phyloP scores from a whole-genome alignment of 768 basidiomycete species.

The Panellus pusillus region DNA sequence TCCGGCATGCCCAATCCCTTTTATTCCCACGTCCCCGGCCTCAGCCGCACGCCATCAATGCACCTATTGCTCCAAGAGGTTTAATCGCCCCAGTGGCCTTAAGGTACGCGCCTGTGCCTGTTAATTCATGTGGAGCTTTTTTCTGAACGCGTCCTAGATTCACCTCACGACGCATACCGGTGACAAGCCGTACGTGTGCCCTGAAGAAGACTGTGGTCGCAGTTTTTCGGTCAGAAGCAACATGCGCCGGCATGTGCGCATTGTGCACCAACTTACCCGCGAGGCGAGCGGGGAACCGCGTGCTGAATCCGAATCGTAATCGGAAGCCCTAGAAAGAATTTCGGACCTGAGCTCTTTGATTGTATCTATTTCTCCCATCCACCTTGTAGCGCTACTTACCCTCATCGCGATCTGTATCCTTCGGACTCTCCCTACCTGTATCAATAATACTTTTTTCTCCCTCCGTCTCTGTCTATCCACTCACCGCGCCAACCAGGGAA shows the following conservation, averaged over 20 bases:
- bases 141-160: constrained; percentile 61
- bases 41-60: constrained; percentile 48
- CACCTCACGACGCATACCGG: constrained; percentile 63
- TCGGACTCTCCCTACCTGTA: constrained; percentile 12
- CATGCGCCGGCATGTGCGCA: constrained; percentile 65
- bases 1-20: constrained; percentile 10
- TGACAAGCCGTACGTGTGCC: constrained; percentile 61
- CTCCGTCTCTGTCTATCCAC: neutral
- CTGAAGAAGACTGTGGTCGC: constrained; percentile 63
- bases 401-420: constrained; percentile 10
- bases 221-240: constrained; percentile 69
- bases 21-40: constrained; percentile 23
- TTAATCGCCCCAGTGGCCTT: constrained; percentile 60
- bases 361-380: constrained; percentile 21
- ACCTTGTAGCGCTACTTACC: constrained; percentile 19
- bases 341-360: constrained; percentile 11
- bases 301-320: constrained; percentile 20
- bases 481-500: constrained; percentile 9
- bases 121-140: constrained; percentile 43
- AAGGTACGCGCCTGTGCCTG: constrained; percentile 35
- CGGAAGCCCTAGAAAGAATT: constrained; percentile 18
- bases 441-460: constrained; percentile 15
- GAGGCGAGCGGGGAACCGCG: constrained; percentile 22
- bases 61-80: constrained; percentile 54
- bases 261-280: constrained; percentile 22